Evolutionary conservation across 345 rosid species (phyloP), one percentile per base, ranked within the genome.

Genomic region (Citropsis articulata): DNA sequence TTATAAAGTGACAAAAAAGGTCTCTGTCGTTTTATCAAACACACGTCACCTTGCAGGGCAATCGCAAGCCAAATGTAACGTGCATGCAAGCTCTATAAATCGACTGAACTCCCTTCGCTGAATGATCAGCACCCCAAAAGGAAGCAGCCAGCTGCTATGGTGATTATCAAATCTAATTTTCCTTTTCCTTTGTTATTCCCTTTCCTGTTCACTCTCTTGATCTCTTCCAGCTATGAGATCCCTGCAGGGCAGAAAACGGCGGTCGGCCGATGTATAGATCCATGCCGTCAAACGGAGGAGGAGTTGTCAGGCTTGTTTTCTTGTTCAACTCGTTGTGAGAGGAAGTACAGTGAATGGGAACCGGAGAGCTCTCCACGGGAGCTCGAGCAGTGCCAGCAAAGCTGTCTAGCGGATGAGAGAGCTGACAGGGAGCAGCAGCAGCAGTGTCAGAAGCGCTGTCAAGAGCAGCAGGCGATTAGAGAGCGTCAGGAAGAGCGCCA

Each of bases 331-430:
- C 48, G 21, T n/a, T 76, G 53, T 13, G 42, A 77, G 59, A 36
- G 62, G 33, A 31, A 9, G 61, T 72, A 33, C n/a, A 35, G 66
- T 42, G 42, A 42, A 50, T 53, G 76, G 53, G 57, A 75, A 56
- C 70, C 64, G 35, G 64, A 82, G 83, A 48, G 70, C 59, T 81
- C 81, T n/a, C 6, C 56, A 67, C 57, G 75, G 68, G 78, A 79
- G 73, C 77, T 76, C 24, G 70, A 78, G 72, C 83, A 80, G 68
- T 86, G 88, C 76, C 79, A 75, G 31, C 82, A 78, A 66, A 67
- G 79, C 4, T 89, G 85, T 38, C 67, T 48, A 18, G 4, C 57
- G 1, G 21, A 42, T 80, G 65, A 64, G 81, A 19, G 60, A 76
- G 72, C 65, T 16, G 16, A 76, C 27, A 13, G 30, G 7, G 27